Evolutionary conservation across 495 filamentous ascomycete genomes (phyloP).

Genomic region (Terfezia boudieri): DNA sequence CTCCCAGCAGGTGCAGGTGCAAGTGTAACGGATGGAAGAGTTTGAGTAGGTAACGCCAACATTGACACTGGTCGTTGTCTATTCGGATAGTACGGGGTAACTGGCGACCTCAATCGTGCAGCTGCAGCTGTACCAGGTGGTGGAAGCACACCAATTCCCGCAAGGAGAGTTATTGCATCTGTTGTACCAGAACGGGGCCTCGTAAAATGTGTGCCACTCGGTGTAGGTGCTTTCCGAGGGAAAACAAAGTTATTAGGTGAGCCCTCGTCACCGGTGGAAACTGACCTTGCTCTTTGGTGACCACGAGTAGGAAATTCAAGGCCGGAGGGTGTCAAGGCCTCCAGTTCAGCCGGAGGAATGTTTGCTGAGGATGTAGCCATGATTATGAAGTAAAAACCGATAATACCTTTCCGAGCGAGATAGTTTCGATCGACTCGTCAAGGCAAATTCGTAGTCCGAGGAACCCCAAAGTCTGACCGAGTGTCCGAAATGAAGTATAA

Average conservation of each 20-base stretch:
- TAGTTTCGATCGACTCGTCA: background rate
- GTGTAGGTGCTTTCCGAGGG: background rate
- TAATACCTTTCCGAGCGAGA: background rate
- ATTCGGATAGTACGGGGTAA: background rate
- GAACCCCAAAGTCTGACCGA: background rate
- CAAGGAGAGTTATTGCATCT: background rate
- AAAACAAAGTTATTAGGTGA: background rate
- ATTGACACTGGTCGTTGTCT: background rate
- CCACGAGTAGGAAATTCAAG: background rate
- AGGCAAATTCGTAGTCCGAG: background rate
- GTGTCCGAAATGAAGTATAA: background rate
- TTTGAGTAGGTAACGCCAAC: background rate
- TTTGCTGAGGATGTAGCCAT: background rate
- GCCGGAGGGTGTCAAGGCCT: no score
- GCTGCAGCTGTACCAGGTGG: background rate
- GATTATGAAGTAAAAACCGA: background rate
- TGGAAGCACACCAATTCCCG: background rate
- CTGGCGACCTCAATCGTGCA: background rate
- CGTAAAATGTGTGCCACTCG: background rate
- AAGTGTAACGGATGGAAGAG: background rate
- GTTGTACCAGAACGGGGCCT: background rate
- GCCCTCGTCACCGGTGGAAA: background rate
- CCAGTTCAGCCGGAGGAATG: background rate
- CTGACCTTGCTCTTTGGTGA: background rate
- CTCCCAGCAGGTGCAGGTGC: background rate